Evolutionary conservation across 768 basidiomycete genomes (phyloP).

Genomic region (Auricularia sp.): DNA sequence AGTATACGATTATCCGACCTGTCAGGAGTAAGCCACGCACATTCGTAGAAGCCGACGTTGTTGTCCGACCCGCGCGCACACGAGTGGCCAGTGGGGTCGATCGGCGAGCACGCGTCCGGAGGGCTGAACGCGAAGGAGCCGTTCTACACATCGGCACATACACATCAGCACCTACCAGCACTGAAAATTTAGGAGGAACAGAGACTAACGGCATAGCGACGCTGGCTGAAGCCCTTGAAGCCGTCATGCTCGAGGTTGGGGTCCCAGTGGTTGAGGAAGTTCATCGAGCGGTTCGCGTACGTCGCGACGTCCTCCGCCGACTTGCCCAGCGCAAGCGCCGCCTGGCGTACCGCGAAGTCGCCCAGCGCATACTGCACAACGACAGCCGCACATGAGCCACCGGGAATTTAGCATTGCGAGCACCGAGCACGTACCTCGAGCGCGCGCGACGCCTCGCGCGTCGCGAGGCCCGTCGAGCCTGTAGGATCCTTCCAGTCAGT

Average conservation of each 20-base stretch:
- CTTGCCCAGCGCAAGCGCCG: slow-evolving; percentile 33
- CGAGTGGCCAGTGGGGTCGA: slow-evolving; percentile 37
- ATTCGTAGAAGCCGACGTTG: slow-evolving; percentile 44
- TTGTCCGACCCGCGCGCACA: slow-evolving; percentile 42
- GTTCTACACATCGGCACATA: slow-evolving; percentile 24
- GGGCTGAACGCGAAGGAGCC: slow-evolving; percentile 42
- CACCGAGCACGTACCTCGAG: slow-evolving; percentile 27
- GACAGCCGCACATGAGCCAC: too few relatives aligned
- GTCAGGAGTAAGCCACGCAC: slow-evolving; percentile 7
- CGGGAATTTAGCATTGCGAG: not conserved
- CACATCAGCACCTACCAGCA: not conserved
- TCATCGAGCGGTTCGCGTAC: slow-evolving; percentile 43
- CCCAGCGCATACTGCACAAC: slow-evolving; percentile 34
- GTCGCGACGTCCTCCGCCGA: slow-evolving; percentile 28
- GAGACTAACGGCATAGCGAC: slow-evolving; percentile 30
- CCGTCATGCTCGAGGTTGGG: slow-evolving; percentile 35
- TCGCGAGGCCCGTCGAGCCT: slow-evolving; percentile 36
- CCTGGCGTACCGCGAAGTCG: slow-evolving; percentile 45
- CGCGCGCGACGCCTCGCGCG: slow-evolving; percentile 41
- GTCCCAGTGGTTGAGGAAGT: slow-evolving; percentile 44
- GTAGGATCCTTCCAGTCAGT: slow-evolving; percentile 41
- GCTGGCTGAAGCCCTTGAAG: slow-evolving; percentile 38
- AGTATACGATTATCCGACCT: too few relatives aligned
- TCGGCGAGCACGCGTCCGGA: slow-evolving; percentile 40
- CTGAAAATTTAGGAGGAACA: not conserved